phyloP scores from a whole-genome alignment of 2,329 filamentous ascomycete species.

The Apiospora aurea region DNA sequence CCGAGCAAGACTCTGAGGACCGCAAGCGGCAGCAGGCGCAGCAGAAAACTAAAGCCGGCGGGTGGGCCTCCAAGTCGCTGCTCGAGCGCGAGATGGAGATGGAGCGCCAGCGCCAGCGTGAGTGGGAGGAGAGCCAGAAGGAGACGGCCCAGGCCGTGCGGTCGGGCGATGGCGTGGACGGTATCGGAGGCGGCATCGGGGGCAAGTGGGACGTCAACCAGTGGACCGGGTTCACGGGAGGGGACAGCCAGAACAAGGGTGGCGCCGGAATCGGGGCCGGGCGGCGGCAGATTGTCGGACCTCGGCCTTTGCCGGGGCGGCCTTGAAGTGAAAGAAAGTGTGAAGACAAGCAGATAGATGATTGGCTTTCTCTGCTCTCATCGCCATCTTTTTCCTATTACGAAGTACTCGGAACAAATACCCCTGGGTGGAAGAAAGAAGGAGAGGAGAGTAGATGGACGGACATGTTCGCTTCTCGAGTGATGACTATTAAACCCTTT shows the following conservation, averaged over 20 bases:
- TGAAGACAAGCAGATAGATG: background rate
- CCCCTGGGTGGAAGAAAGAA: background rate
- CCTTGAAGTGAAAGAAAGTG: slow-evolving; percentile 30
- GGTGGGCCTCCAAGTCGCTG: slow-evolving; percentile 72
- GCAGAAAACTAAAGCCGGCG: slow-evolving; percentile 66
- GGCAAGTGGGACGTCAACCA: slow-evolving; percentile 80
- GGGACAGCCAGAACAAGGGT: slow-evolving; percentile 76
- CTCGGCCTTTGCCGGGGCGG: slow-evolving; percentile 66
- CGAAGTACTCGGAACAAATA: background rate
- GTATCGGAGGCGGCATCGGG: slow-evolving; percentile 70
- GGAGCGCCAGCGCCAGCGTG: slow-evolving; percentile 76
- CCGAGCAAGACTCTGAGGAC: slow-evolving; percentile 69
- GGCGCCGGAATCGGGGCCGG: slow-evolving; percentile 71
- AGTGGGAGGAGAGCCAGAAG: slow-evolving; percentile 81
- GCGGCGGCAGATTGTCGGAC: slow-evolving; percentile 80
- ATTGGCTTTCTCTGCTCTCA: background rate
- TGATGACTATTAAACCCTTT: background rate
- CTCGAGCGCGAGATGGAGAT: slow-evolving; percentile 83
- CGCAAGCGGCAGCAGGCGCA: slow-evolving; percentile 65
- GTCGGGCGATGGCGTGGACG: slow-evolving; percentile 62
- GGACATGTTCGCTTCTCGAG: slow-evolving; percentile 13
- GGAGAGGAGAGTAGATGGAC: background rate
- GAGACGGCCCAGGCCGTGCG: slow-evolving; percentile 64
- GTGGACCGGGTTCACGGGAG: slow-evolving; percentile 77
- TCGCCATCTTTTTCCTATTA: background rate